Base-by-base conservation (phyloP, 2,329 filamentous ascomycete genomes). In the Clonostachys sp. region DNA sequence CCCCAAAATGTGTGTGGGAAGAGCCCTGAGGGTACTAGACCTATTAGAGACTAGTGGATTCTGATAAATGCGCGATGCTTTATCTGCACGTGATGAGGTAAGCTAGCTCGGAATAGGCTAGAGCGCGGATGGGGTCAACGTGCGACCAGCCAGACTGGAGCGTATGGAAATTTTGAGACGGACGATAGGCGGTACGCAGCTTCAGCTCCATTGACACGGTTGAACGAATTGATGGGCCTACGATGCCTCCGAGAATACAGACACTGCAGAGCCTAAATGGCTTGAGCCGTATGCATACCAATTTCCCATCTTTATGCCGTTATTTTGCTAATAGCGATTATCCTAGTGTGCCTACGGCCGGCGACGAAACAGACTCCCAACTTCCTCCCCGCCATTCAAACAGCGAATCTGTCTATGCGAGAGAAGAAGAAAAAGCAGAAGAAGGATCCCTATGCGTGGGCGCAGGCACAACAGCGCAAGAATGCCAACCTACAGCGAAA, bases 401-500 rank as follows among this genome's bases (percentile, higher is more conserved):
- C 81, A 52, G 85, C 87, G 44, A 81, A 80, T 55, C 63, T 84
- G 18, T 81, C 82, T 38, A 70, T 71, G 45, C 75, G 81, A 55
- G 80, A 87, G 55, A 80, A 80, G 68, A 83, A 83, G 63, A 78
- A 80, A 50, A 76, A 80, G 52, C 80, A 79, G 50, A 83, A 86
- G 62, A 80, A 82, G 61, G 90, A 97, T 58, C 91, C 91, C 1
- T 96, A 95, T 63, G 77, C 85, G 50, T 81, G 87, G 67, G 86
- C 86, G 4, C 89, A 95, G 67, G 84, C 89, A 34, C 81, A 87
- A 59, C 89, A 91, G 63, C 85, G 89, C 52, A 95, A 92, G 67
- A 83, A 86, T 12, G 89, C 87, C 55, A 95, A 96, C 62, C 65
- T 92, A 42, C 80, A 86, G 60, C 83, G 89, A 45, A 89, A 86